These are phyloP conservation scores for Mycena metata DNA, from an alignment of 768 basidiomycete species.

Conservation along the genomic window DNA sequence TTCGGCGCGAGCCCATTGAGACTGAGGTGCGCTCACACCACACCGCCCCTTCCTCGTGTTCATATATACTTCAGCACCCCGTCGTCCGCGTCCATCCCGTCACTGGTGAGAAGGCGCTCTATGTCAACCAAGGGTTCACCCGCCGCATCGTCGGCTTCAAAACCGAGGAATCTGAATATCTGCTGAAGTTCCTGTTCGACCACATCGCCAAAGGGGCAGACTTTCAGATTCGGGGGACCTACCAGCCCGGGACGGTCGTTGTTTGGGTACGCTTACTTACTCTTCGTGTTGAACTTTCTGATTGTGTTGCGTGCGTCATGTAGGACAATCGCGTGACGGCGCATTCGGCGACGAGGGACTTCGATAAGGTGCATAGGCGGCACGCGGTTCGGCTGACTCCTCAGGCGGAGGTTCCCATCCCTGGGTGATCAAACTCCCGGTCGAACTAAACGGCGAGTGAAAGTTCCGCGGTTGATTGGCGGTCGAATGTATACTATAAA, in stretches of 20 bases:
- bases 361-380: too few relatives aligned
- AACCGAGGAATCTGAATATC: slow-evolving; percentile 66
- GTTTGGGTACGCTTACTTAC: slow-evolving; percentile 71
- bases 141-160: slow-evolving; percentile 68
- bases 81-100: slow-evolving; percentile 72
- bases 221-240: slow-evolving; percentile 63
- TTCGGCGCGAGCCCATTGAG: slow-evolving; percentile 65
- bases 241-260: slow-evolving; percentile 67
- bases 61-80: slow-evolving; percentile 55
- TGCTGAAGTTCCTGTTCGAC: slow-evolving; percentile 68
- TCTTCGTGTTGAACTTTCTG: too few relatives aligned
- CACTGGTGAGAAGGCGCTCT: slow-evolving; percentile 74
- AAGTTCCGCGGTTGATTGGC: too few relatives aligned
- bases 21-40: slow-evolving; percentile 50
- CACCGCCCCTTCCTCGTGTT: not conserved
- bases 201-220: slow-evolving; percentile 65
- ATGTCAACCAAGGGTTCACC: slow-evolving; percentile 70
- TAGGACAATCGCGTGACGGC: too few relatives aligned
- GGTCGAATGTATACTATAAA: too few relatives aligned
- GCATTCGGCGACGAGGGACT: too few relatives aligned
- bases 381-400: too few relatives aligned
- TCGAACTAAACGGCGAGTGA: too few relatives aligned
- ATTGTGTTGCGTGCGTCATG: too few relatives aligned
- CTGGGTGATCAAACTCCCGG: too few relatives aligned
- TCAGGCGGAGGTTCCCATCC: too few relatives aligned